A percentile compares a stretch with the other conserved stretches of the same genome.
phyloP scores from a whole-genome alignment of 805 yeast genomes.

The Alloascoidea hylecoeti region DNA sequence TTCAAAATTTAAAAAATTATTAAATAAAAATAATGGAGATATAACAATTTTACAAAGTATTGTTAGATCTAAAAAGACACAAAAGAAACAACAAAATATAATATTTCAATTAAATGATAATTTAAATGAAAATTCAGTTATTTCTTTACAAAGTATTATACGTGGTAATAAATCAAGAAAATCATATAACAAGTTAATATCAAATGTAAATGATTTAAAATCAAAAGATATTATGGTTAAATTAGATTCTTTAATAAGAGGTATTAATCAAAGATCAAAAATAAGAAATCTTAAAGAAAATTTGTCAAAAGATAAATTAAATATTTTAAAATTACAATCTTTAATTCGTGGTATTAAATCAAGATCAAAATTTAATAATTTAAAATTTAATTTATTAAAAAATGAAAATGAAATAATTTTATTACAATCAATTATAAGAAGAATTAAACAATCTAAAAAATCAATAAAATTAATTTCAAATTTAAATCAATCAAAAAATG shows the following conservation, averaged over 20 bases:
- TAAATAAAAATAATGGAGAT: background rate
- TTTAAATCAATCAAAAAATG: no score
- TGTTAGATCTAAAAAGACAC: background rate
- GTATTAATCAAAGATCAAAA: conserved; percentile 18
- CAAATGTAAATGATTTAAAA: no score
- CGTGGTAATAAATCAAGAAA: conserved; percentile 14
- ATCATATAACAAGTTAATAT: no score
- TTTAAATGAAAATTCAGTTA: conserved; percentile 8
- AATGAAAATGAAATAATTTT: background rate
- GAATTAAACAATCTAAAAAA: no score
- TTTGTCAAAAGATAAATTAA: background rate
- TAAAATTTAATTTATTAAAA: conserved; percentile 5
- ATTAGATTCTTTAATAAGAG: conserved; percentile 26
- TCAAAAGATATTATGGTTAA: conserved; percentile 12
- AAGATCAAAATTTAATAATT: conserved; percentile 15
- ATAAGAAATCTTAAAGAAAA: conserved; percentile 7
- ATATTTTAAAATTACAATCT: conserved; percentile 14
- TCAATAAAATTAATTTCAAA: no score
- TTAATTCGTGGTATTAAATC: conserved; percentile 27
- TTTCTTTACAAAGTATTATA: conserved; percentile 24
- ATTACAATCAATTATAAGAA: conserved; percentile 1
- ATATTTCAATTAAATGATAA: no score
- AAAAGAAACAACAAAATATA: no score
- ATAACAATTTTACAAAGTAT: background rate
- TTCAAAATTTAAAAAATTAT: background rate